Base-by-base conservation (phyloP, 345 rosid species). In the Eucalyptus rudis region DNA sequence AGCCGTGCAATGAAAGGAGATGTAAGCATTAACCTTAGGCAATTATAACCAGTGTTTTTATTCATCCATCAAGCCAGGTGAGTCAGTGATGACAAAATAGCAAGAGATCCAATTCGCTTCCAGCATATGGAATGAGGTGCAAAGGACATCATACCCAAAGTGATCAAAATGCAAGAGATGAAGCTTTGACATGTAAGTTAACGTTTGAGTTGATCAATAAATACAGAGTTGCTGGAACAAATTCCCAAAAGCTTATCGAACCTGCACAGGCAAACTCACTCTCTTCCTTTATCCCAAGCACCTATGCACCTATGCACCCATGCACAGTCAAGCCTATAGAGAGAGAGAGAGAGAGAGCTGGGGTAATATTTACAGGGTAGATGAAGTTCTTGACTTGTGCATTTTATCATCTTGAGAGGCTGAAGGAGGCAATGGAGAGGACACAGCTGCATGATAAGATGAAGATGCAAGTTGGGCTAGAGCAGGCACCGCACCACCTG, bases 401-500 rank as follows among this genome's bases (percentile, higher is more conserved):
- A 94, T 86, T 90, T 97, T 95, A 76, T 92, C 93, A 20, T 92
- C 94, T 90, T 91, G 88, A 58, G 94, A 86, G 83, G 92, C 89
- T 7, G 92, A 54, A 68, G 93, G 90, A 49, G 95, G 94, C 62
- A 89, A 87, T 33, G 93, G 49, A 3, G 83, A 91, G 68, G 94
- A 93, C 43, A 93, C 90, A 50, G 95, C 94, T 40, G 99, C 96
- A 86, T 91, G 94, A 91, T 94, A 96, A 36, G 98, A 95, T 58
- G 99, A 96, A 59, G 99, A 95, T 31, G 94, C 96, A 4, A 97
- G 95, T 87, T 97, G 99, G 4, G 98, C 97, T 79, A 96, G 54
- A 5, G 99, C 97, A 2, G 97, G 98, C 83, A 97, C 90, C 7
- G 97, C 96, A 90, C 99, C 99, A 89, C 98, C 99, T 97, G 93